A percentile compares a stretch with the other conserved stretches of the same genome.
Evolutionary conservation across 257 asterid species (phyloP).

Genomic region (Nicotiana paniculata): DNA sequence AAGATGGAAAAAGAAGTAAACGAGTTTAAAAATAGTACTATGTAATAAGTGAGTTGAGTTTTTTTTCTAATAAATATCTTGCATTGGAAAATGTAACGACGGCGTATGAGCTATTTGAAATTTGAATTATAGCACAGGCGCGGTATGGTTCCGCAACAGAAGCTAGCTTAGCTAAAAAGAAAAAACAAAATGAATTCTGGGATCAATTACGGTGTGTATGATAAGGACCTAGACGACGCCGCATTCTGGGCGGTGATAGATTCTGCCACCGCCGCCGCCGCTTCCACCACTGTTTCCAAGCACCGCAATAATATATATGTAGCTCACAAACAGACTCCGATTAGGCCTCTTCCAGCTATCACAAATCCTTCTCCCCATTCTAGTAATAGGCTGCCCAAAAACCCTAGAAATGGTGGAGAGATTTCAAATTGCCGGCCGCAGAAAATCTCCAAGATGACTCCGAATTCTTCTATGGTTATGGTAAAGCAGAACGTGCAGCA

Average conservation of each 20-base stretch:
- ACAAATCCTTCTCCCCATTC: constrained; percentile 49
- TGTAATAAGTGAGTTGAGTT: no score
- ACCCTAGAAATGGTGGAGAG: constrained; percentile 41
- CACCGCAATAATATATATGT: constrained; percentile 32
- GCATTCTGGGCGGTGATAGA: constrained; percentile 91
- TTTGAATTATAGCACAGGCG: neutral
- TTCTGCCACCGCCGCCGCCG: constrained; percentile 54
- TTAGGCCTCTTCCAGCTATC: constrained; percentile 33
- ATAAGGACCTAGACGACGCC: constrained; percentile 80
- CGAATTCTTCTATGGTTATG: constrained; percentile 32
- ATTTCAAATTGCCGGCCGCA: constrained; percentile 45
- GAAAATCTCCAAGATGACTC: constrained; percentile 32
- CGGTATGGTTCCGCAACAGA: neutral
- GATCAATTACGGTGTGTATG: constrained; percentile 42
- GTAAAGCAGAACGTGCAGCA: constrained; percentile 44
- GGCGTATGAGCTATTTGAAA: neutral
- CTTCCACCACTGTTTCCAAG: constrained; percentile 23
- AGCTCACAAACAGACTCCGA: constrained; percentile 43
- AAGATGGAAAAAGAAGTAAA: no score
- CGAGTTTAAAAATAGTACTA: no score
- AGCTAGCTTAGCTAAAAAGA: neutral
- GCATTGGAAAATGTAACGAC: neutral
- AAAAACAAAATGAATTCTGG: constrained; percentile 26
- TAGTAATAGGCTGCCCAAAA: constrained; percentile 2
- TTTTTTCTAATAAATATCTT: neutral